These are phyloP conservation scores for Fusarium verticillioides DNA, from an alignment of 2,329 filamentous ascomycete genomes.

Conservation along the genomic window DNA sequence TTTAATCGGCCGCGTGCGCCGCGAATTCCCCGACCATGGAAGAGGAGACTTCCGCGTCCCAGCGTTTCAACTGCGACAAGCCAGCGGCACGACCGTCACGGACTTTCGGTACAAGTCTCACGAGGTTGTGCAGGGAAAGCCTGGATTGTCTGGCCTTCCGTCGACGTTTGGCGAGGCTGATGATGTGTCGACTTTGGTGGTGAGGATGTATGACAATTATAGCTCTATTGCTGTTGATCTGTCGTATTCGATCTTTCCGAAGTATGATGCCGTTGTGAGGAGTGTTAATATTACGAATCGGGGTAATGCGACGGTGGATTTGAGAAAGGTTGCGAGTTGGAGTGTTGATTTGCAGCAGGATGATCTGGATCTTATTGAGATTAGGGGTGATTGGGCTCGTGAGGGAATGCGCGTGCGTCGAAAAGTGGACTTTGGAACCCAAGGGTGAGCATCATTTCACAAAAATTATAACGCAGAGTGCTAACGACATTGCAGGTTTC, in stretches of 20 bases:
- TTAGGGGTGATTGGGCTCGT: slow-evolving; percentile 71
- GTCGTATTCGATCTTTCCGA: slow-evolving; percentile 72
- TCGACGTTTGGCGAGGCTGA: slow-evolving; percentile 66
- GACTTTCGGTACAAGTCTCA: slow-evolving; percentile 69
- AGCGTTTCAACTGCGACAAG: slow-evolving; percentile 69
- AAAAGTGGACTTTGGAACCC: slow-evolving; percentile 66
- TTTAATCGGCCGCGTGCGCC: slow-evolving; percentile 63
- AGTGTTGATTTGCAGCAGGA: slow-evolving; percentile 70
- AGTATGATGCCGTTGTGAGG: slow-evolving; percentile 69
- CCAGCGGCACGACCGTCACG: slow-evolving; percentile 67
- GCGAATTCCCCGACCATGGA: slow-evolving; percentile 73
- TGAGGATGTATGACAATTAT: slow-evolving; percentile 69
- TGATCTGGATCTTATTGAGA: slow-evolving; percentile 71
- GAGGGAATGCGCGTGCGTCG: slow-evolving; percentile 66
- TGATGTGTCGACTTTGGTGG: slow-evolving; percentile 69
- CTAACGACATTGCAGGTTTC: no score
- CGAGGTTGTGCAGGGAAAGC: slow-evolving; percentile 65
- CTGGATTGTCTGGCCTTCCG: slow-evolving; percentile 65
- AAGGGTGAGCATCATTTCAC: slow-evolving; percentile 64
- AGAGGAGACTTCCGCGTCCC: slow-evolving; percentile 73
- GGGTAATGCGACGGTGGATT: slow-evolving; percentile 61
- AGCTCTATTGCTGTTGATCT: slow-evolving; percentile 68
- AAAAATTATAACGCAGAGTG: no score
- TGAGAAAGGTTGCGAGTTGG: slow-evolving; percentile 69
- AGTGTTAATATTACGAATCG: slow-evolving; percentile 72